Percentiles rank a stretch among this genome's conserved stretches.
Evolutionary conservation across 176 grass and related monocot species (phyloP).

Genomic region (sorghum (Sorghum bicolor)): DNA sequence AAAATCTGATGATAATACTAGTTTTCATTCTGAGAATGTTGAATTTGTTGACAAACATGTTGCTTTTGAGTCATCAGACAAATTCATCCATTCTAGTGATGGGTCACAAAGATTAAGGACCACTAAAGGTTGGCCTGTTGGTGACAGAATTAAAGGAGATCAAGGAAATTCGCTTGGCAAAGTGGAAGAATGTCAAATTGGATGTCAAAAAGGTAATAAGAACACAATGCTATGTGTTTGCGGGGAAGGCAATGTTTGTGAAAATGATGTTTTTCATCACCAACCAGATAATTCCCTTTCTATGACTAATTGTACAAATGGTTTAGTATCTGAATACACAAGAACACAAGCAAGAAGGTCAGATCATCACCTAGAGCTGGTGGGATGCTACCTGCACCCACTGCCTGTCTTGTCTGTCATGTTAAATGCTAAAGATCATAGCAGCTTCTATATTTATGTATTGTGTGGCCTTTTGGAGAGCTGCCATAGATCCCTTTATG

Average conservation of each 20-base stretch:
- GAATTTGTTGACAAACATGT: constrained; percentile 23
- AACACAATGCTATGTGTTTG: not conserved
- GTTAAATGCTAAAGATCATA: constrained; percentile 52
- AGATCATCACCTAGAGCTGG: constrained; percentile 34
- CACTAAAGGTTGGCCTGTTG: not conserved
- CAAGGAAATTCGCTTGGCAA: not conserved
- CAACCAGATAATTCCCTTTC: constrained; percentile 6
- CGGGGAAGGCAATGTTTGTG: not conserved
- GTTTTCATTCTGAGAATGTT: constrained; percentile 28
- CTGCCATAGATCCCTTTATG: constrained; percentile 61
- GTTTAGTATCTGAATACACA: constrained; percentile 7
- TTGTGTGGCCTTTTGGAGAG: constrained; percentile 58
- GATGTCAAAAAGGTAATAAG: constrained; percentile 1
- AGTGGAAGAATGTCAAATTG: not conserved
- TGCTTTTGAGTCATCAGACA: constrained; percentile 24
- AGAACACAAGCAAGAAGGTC: constrained; percentile 32
- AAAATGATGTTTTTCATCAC: constrained; percentile 2
- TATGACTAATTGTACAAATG: constrained; percentile 15
- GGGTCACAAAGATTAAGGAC: not conserved
- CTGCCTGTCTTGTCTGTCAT: constrained; percentile 64
- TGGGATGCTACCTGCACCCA: constrained; percentile 67
- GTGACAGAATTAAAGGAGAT: not conserved
- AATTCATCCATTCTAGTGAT: not conserved
- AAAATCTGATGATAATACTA: constrained; percentile 22
- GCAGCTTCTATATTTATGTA: constrained; percentile 59